A percentile compares a stretch with the other conserved stretches of the same genome.
Evolutionary conservation across 2,329 filamentous ascomycete species (phyloP).

Genomic region (Penicillium sp.): DNA sequence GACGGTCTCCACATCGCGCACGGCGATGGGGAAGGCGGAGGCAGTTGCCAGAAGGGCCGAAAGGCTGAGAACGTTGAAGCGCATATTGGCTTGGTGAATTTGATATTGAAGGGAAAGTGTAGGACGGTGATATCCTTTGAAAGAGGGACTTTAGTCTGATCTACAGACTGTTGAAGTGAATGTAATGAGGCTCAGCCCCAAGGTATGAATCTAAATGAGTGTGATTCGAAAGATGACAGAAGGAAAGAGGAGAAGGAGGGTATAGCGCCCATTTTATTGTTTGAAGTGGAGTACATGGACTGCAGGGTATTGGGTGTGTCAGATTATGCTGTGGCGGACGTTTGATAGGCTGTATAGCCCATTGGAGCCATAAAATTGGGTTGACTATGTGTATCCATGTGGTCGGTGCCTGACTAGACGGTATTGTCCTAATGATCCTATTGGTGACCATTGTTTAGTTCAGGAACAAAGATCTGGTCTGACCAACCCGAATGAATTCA

Average conservation of each 20-base stretch:
- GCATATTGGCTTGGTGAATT: slow-evolving; percentile 7
- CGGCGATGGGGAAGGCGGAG: slow-evolving; percentile 9
- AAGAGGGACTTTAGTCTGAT: slow-evolving; percentile 6
- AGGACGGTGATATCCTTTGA: background rate
- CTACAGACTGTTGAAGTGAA: slow-evolving; percentile 10
- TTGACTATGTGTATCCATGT: slow-evolving; percentile 4
- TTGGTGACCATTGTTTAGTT: background rate
- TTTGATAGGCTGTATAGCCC: background rate
- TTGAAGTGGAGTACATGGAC: background rate
- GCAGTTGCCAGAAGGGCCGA: slow-evolving; percentile 12
- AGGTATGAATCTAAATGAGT: slow-evolving; percentile 7
- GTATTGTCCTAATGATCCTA: background rate
- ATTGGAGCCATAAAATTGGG: background rate
- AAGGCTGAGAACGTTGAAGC: slow-evolving; percentile 11
- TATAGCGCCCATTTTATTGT: slow-evolving; percentile 7
- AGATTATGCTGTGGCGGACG: background rate
- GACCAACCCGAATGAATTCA: slow-evolving; percentile 5
- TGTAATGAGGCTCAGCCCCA: slow-evolving; percentile 6
- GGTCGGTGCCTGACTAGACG: background rate
- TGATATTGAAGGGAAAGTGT: background rate
- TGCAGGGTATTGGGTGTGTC: background rate
- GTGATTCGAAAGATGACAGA: slow-evolving; percentile 8
- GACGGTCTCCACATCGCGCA: slow-evolving; percentile 1
- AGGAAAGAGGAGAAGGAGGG: background rate
- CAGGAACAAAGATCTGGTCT: background rate